phyloP scores from a whole-genome alignment of 2,329 filamentous ascomycete species.

The Malbranchea zuffiana region DNA sequence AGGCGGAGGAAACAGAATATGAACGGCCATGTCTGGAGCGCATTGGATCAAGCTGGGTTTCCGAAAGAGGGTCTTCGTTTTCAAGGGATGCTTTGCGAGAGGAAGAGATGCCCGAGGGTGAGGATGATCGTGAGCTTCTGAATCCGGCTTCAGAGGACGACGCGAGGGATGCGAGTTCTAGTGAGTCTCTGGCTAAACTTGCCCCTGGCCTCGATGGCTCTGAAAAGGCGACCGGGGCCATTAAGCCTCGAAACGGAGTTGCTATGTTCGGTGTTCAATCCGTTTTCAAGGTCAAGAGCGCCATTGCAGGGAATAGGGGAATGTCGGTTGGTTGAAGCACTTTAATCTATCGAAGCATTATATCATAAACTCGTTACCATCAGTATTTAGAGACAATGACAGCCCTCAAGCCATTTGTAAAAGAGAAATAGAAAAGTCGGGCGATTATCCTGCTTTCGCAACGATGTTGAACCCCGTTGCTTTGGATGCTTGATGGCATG shows the following conservation, averaged over 20 bases:
- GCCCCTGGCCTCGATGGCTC: conserved; percentile 21
- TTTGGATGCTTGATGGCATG: too few species aligned
- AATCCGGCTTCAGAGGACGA: conserved; percentile 61
- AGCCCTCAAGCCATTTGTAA: too few species aligned
- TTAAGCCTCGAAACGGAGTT: too few species aligned
- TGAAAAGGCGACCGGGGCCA: conserved; percentile 26
- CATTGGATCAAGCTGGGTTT: conserved; percentile 40
- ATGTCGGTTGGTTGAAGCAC: neutral
- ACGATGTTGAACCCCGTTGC: too few species aligned
- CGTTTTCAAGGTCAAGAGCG: too few species aligned
- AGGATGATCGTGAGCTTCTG: conserved; percentile 60
- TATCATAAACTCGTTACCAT: too few species aligned
- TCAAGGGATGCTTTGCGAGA: conserved; percentile 83
- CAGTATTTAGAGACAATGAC: too few species aligned
- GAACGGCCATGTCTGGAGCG: conserved; percentile 50
- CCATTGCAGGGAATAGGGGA: neutral
- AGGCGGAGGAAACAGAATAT: conserved; percentile 84
- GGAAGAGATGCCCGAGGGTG: conserved; percentile 77
- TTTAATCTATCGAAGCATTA: too few species aligned
- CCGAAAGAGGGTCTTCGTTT: conserved; percentile 64
- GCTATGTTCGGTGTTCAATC: too few species aligned
- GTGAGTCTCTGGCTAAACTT: conserved; percentile 58
- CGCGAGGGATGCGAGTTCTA: conserved; percentile 90
- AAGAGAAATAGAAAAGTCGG: too few species aligned
- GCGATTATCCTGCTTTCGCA: too few species aligned